Base-by-base conservation (phyloP, 2,329 filamentous ascomycete species). In the Ascochyta clinopodiicola region DNA sequence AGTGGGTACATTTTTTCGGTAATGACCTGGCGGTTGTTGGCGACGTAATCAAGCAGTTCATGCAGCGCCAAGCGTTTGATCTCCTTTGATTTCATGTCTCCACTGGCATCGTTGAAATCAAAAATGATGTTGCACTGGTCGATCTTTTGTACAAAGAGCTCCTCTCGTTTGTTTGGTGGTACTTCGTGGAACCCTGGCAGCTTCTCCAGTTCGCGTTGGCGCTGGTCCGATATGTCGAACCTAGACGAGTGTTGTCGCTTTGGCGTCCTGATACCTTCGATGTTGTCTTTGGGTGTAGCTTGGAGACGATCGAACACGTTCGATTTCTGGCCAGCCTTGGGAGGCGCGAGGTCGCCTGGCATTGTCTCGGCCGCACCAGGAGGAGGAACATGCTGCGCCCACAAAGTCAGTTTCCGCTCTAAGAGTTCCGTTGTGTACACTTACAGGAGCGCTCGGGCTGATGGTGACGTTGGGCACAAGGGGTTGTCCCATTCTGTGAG, bases 51-150 rank as follows among this genome's bases (percentile, higher is more conserved):
- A 62, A 99, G 85, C 59, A 99, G 83, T 76, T 99, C 95, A 75
- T 99, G 95, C 39, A 99, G 84, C 37, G 95, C 95, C 65, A 99
- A 81, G 71, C 95, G 87, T 82, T 99, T 99, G 83, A 99, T 98
- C 79, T 99, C 95, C 81, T 99, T 99, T 43, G 94, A 96, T 78
- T 99, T 99, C 93, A 99, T 98, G 75, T 99, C 95, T 65, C 89
- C 93, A 63, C 91, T 96, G 44, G 94, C 92, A 77, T 99, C 95
- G 75, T 98, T 99, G 81, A 99, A 99, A 80, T 99, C 95, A 74
- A 99, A 99, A 70, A 99, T 99, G 81, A 99, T 96, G 75, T 99
- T 99, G 82, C 95, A 99, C 77, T 99, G 95, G 71, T 98, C 95
- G 67, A 99, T 95, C 83, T 99, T 99, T 75, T 98, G 93, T 93